Conservation (phyloP, 768 basidiomycete genomes). For the Pleurotus eryngii region DNA sequence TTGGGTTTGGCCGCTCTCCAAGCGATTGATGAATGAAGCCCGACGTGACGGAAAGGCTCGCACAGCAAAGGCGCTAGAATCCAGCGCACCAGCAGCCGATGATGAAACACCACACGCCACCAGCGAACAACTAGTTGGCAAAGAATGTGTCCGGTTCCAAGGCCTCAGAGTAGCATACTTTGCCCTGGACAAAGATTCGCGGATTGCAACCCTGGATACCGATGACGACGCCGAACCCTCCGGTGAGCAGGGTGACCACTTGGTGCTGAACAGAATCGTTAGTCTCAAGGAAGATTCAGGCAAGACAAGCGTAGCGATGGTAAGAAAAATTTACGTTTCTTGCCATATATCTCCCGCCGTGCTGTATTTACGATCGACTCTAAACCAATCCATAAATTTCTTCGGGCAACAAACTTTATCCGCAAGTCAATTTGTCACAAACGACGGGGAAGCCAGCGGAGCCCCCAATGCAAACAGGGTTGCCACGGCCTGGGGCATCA, state of each 20-base stretch:
- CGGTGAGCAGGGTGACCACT: conserved; percentile 65
- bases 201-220: conserved; percentile 61
- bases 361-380: not conserved
- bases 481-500: too few relatives aligned
- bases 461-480: too few relatives aligned
- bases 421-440: too few relatives aligned
- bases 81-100: conserved; percentile 31
- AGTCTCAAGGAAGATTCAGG: conserved; percentile 93
- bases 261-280: conserved; percentile 90
- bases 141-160: conserved; percentile 95
- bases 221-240: conserved; percentile 36
- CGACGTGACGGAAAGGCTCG: conserved; percentile 59
- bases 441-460: too few relatives aligned
- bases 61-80: conserved; percentile 57
- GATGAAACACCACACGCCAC: conserved; percentile 70
- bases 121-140: conserved; percentile 77
- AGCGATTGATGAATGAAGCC: conserved; percentile 61
- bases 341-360: not conserved
- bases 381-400: too few relatives aligned
- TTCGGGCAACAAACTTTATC: too few relatives aligned
- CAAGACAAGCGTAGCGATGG: conserved; percentile 40
- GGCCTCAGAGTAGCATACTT: conserved; percentile 96
- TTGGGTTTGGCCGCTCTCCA: conserved; percentile 83
- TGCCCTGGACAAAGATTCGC: conserved; percentile 84
- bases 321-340: too few relatives aligned